phyloP scores from a whole-genome alignment of 176 grass and related monocot species.

The Poa pratensis region DNA sequence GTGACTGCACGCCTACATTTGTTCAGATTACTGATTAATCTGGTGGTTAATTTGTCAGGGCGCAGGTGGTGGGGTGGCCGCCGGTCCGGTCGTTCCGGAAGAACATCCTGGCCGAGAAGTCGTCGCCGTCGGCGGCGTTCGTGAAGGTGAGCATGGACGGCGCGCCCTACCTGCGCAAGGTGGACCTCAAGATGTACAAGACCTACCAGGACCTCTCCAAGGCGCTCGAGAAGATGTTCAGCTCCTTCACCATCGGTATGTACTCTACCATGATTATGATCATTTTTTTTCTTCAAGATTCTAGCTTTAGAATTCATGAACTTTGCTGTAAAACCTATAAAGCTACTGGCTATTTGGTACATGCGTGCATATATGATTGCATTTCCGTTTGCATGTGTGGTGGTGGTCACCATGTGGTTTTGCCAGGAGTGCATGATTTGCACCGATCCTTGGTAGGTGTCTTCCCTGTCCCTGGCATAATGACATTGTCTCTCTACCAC shows the following conservation, averaged over 20 bases:
- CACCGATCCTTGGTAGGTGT: conserved; percentile 53
- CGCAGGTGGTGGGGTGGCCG: conserved; percentile 93
- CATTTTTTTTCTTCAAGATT: neutral
- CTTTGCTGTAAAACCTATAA: neutral
- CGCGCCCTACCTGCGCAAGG: conserved; percentile 88
- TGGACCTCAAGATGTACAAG: conserved; percentile 88
- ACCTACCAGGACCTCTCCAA: conserved; percentile 93
- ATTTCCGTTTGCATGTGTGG: conserved; percentile 46
- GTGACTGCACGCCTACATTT: neutral
- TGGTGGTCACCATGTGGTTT: conserved; percentile 60
- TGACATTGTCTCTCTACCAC: conserved; percentile 43
- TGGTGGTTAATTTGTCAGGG: conserved; percentile 45
- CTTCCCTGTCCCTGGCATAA: conserved; percentile 47
- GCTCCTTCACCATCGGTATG: conserved; percentile 81
- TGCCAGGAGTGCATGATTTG: conserved; percentile 54
- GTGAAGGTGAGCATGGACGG: conserved; percentile 99
- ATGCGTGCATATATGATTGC: conserved; percentile 41
- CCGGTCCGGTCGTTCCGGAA: conserved; percentile 95
- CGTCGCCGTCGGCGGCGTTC: conserved; percentile 41
- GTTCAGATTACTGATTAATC: neutral
- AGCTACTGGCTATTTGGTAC: conserved; percentile 23
- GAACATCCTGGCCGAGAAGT: conserved; percentile 80
- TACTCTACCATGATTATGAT: no score
- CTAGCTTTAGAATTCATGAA: neutral
- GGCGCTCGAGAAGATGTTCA: conserved; percentile 94